Conservation (phyloP, 345 rosid species). For the Eucalyptus leucophloia region DNA sequence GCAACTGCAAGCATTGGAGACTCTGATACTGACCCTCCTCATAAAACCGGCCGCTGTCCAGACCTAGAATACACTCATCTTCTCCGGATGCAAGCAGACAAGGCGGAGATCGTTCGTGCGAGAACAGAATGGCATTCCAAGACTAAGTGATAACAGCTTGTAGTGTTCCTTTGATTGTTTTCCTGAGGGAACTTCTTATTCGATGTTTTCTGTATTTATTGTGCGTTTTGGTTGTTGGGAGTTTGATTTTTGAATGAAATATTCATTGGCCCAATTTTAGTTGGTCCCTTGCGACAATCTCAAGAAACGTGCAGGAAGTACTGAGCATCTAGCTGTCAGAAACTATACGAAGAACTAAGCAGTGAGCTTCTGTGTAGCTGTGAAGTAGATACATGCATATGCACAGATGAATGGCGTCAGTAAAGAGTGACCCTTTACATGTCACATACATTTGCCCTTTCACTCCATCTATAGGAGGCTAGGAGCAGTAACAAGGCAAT, state of each 20-base stretch:
- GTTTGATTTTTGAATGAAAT: not conserved
- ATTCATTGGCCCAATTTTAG: not conserved
- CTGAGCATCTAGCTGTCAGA: not conserved
- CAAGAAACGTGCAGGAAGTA: not conserved
- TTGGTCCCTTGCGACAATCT: not conserved
- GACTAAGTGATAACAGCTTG: not conserved
- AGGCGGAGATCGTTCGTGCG: slow-evolving; percentile 41
- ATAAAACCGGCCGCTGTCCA: slow-evolving; percentile 1
- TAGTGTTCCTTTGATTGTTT: not conserved
- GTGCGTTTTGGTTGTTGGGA: not conserved
- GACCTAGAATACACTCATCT: slow-evolving; percentile 34
- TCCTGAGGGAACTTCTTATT: not conserved
- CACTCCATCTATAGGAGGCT: not conserved
- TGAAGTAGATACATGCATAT: not conserved
- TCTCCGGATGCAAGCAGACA: slow-evolving; percentile 38
- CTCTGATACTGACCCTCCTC: not conserved
- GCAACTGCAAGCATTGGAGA: slow-evolving; percentile 1
- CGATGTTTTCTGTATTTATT: not conserved
- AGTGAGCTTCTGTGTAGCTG: not conserved
- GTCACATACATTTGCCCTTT: not conserved
- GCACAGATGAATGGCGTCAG: not conserved
- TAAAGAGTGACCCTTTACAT: not conserved
- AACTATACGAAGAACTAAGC: not conserved
- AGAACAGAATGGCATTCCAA: slow-evolving; percentile 46
- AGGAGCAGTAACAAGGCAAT: not conserved